These are phyloP conservation scores for Aschersonia sp. DNA, from an alignment of 2,329 filamentous ascomycete species.

Conservation along the genomic window DNA sequence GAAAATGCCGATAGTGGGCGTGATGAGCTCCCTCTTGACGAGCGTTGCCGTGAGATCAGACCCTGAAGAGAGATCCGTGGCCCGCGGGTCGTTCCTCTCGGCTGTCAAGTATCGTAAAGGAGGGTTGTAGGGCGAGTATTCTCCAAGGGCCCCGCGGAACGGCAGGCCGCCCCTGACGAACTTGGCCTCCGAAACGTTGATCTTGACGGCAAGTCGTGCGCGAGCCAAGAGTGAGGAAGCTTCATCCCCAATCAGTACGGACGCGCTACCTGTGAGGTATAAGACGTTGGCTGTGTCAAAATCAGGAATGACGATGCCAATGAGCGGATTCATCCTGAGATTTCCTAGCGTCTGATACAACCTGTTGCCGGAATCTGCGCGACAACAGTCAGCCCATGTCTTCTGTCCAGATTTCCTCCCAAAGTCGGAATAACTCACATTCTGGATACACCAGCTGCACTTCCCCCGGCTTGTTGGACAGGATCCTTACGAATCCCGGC, in stretches of 20 bases:
- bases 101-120: slow-evolving; percentile 46
- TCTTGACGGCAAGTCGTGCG: slow-evolving; percentile 57
- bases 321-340: slow-evolving; percentile 46
- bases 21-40: slow-evolving; percentile 41
- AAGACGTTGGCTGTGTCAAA: slow-evolving; percentile 59
- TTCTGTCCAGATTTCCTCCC: background rate
- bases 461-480: slow-evolving; percentile 34
- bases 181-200: slow-evolving; percentile 44
- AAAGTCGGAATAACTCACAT: slow-evolving; percentile 23
- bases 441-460: slow-evolving; percentile 60
- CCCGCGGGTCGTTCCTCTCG: slow-evolving; percentile 37
- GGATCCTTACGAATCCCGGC: slow-evolving; percentile 56
- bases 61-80: slow-evolving; percentile 2
- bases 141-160: slow-evolving; percentile 46
- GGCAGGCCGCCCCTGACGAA: slow-evolving; percentile 51
- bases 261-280: slow-evolving; percentile 55
- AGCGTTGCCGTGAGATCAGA: slow-evolving; percentile 34
- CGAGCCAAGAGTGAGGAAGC: slow-evolving; percentile 50
- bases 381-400: slow-evolving; percentile 2
- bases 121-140: slow-evolving; percentile 68
- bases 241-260: slow-evolving; percentile 48
- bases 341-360: slow-evolving; percentile 78
- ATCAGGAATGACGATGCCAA: slow-evolving; percentile 60
- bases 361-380: slow-evolving; percentile 56
- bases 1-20: slow-evolving; percentile 54